Base-by-base conservation (phyloP, 2,329 filamentous ascomycete species). In the Spiromastix sp. region DNA sequence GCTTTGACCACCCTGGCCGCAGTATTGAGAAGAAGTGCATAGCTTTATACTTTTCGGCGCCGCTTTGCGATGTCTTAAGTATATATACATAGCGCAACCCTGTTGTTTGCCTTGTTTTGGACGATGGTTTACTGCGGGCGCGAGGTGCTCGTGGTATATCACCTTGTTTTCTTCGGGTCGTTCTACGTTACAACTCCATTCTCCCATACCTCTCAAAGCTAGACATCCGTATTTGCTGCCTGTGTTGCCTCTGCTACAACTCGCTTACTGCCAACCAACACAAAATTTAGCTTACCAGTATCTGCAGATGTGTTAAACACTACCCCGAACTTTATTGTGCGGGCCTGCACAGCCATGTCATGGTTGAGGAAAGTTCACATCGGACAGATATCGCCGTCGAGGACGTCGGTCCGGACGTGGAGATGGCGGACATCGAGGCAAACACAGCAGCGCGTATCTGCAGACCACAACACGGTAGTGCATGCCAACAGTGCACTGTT, bases 371-470 rank as follows among this genome's bases (percentile, higher is more conserved):
- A 30, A 30, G 25, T 13, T 22, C 25, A 21, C 11, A 16, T 24
- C 18, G 13, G 19, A 30, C 18, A 30, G 19, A 4, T n/a, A 19
- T 15, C 16, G 18, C 33, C 9, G 12, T 12, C n/a, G 13, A 36
- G 33, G 25, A 20, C 17, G 13, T 6, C 24, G 17, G 32, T 15
- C 25, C 33, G 33, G 33, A 30, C 11, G 33, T 30, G 26, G 15
- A 30, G 2, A 11, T 10, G 26, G 33, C 16, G 18, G 30, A 20
- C 7, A 20, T 7, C 5, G 33, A 30, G 12, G 21, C 18, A 17
- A 8, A 30, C 10, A 13, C 7, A 16, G 26, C 25, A 4, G 26
- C 10, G n/a, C 7, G 7, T n/a, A 7, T 24, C 7, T n/a, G n/a
- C 7, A 24, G 21, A n/a, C n/a, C 21, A n/a, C 21, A 24, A n/a